Conservation (phyloP, 306 rosid species). For the Styphnolobium japonicum region DNA sequence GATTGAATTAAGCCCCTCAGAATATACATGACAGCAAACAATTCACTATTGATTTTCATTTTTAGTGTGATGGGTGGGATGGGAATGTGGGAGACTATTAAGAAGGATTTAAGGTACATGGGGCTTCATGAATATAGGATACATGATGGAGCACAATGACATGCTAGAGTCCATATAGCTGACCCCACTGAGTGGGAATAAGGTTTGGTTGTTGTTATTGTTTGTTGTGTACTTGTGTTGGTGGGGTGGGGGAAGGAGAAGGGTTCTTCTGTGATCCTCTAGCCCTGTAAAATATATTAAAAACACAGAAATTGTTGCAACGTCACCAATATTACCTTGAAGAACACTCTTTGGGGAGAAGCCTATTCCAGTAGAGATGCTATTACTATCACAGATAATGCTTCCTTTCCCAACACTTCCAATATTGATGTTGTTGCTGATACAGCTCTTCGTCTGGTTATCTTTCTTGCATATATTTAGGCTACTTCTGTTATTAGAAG, state of each 20-base stretch:
- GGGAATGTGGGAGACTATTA: background rate
- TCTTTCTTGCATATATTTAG: conserved; percentile 24
- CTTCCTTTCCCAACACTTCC: conserved; percentile 30
- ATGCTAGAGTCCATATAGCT: background rate
- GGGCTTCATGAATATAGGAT: background rate
- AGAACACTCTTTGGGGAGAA: conserved; percentile 85
- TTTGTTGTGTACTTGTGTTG: background rate
- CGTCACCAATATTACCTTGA: conserved; percentile 45
- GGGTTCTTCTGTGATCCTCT: background rate
- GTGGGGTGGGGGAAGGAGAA: background rate
- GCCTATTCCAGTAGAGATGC: conserved; percentile 41
- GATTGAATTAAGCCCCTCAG: background rate
- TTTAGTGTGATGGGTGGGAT: background rate
- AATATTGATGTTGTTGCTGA: background rate
- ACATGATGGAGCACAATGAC: background rate
- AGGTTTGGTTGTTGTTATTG: background rate
- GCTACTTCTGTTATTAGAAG: background rate
- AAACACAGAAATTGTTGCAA: background rate
- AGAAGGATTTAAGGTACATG: background rate
- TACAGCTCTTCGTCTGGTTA: conserved; percentile 19
- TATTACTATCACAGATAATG: conserved; percentile 21
- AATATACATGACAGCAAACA: background rate
- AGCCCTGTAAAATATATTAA: background rate
- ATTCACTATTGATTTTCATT: background rate
- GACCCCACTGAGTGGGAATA: background rate